Conservation (phyloP, 768 basidiomycete genomes). For the Auricularia sp. region DNA sequence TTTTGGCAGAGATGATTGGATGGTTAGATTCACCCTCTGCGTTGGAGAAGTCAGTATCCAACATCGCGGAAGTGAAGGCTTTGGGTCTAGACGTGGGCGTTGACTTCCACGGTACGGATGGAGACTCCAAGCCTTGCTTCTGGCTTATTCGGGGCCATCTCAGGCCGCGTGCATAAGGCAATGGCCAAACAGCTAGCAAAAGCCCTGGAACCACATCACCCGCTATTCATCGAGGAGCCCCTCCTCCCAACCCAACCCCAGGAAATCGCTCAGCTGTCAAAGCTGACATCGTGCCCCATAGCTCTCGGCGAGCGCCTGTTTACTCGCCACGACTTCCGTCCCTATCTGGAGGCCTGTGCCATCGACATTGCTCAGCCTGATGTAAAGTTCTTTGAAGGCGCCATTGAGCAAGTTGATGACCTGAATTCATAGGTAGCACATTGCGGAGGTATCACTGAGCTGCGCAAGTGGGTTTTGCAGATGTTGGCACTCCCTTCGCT, state of each 20-base stretch:
- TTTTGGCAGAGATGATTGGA: constrained; percentile 21
- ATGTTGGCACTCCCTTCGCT: not conserved
- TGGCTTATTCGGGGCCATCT: not conserved
- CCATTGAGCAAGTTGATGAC: not conserved
- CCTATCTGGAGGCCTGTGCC: constrained; percentile 52
- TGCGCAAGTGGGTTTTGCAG: constrained; percentile 19
- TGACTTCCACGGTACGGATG: constrained; percentile 45
- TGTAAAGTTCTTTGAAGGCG: constrained; percentile 22
- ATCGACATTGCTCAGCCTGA: constrained; percentile 66
- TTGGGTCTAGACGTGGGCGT: constrained; percentile 55
- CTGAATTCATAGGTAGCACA: constrained; percentile 36
- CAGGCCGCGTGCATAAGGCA: constrained; percentile 49
- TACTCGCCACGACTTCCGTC: constrained; percentile 51
- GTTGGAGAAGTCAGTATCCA: constrained; percentile 40
- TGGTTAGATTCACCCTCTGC: constrained; percentile 55
- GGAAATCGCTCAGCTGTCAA: constrained; percentile 51
- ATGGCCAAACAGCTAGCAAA: constrained; percentile 62
- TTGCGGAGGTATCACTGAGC: constrained; percentile 52
- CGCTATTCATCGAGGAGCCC: constrained; percentile 61
- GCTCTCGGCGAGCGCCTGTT: constrained; percentile 57
- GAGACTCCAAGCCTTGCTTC: not conserved
- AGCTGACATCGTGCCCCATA: constrained; percentile 48
- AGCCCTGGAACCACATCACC: constrained; percentile 46
- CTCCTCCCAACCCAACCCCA: constrained; percentile 49
- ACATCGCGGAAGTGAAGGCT: constrained; percentile 41